Evolutionary conservation across 2,329 filamentous ascomycete genomes (phyloP).

Genomic region (Xylariomycetidae sp.): DNA sequence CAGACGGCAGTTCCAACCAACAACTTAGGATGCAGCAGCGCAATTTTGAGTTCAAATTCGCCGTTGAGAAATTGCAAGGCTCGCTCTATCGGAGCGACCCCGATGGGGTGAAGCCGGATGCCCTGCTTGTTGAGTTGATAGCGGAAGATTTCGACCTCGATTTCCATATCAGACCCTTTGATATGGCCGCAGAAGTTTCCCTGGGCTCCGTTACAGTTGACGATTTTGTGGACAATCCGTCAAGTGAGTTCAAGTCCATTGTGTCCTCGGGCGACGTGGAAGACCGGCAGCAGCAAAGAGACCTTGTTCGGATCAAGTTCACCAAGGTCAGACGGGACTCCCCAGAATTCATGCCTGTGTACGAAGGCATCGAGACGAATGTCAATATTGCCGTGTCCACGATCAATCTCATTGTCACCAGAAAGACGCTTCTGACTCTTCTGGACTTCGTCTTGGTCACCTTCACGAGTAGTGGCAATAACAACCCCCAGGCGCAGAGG

Average conservation of each 20-base stretch:
- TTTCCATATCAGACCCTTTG: conserved; percentile 81
- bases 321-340: conserved; percentile 83
- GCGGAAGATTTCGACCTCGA: conserved; percentile 84
- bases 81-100: conserved; percentile 85
- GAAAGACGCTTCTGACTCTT: conserved; percentile 84
- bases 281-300: conserved; percentile 70
- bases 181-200: conserved; percentile 89
- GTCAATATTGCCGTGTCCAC: conserved; percentile 87
- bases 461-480: conserved; percentile 59
- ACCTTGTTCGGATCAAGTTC: conserved; percentile 85
- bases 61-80: conserved; percentile 87
- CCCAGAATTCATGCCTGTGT: conserved; percentile 86
- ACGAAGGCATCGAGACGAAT: conserved; percentile 90
- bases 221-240: conserved; percentile 86
- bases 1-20: conserved; percentile 48
- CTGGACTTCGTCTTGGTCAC: conserved; percentile 92
- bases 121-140: conserved; percentile 82
- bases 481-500: conserved; percentile 25
- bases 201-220: conserved; percentile 83
- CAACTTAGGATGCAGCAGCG: conserved; percentile 75
- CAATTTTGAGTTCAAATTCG: conserved; percentile 95
- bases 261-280: conserved; percentile 74
- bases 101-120: conserved; percentile 67
- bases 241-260: conserved; percentile 92
- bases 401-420: conserved; percentile 90